Evolutionary conservation across 495 filamentous ascomycete species (phyloP).

Genomic region (Saxophila tyrrhenica): DNA sequence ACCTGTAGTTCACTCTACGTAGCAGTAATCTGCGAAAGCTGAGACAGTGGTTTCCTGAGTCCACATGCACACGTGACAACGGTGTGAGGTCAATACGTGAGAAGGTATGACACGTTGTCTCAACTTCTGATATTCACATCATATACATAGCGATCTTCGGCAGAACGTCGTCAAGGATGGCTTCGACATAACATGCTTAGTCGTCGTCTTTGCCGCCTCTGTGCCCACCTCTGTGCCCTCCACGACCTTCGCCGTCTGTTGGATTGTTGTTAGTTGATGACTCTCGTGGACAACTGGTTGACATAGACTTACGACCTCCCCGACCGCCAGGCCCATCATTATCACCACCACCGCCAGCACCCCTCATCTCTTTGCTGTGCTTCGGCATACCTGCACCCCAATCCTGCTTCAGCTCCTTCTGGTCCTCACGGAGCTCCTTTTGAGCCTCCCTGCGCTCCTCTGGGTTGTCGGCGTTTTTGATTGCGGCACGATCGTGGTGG

Average conservation of each 20-base stretch:
- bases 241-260: not conserved
- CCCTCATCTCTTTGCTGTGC: not conserved
- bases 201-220: not conserved
- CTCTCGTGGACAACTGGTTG: not conserved
- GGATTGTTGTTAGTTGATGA: not conserved
- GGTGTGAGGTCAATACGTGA: too few species aligned
- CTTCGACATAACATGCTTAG: not conserved
- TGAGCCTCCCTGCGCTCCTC: constrained; percentile 1
- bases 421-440: not conserved
- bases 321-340: not conserved
- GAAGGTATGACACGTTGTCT: too few species aligned
- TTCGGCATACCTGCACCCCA: not conserved
- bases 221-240: not conserved
- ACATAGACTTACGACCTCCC: not conserved
- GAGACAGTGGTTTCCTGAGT: too few species aligned
- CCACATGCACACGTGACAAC: too few species aligned
- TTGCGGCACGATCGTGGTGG: not conserved
- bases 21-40: too few species aligned
- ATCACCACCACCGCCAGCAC: not conserved
- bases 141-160: too few species aligned
- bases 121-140: too few species aligned
- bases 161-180: too few species aligned
- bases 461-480: not conserved
- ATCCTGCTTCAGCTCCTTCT: not conserved
- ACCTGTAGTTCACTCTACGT: too few species aligned